Conservation (phyloP, 805 yeast genomes). For the Sugiyamaella boreocaroliniensis region DNA sequence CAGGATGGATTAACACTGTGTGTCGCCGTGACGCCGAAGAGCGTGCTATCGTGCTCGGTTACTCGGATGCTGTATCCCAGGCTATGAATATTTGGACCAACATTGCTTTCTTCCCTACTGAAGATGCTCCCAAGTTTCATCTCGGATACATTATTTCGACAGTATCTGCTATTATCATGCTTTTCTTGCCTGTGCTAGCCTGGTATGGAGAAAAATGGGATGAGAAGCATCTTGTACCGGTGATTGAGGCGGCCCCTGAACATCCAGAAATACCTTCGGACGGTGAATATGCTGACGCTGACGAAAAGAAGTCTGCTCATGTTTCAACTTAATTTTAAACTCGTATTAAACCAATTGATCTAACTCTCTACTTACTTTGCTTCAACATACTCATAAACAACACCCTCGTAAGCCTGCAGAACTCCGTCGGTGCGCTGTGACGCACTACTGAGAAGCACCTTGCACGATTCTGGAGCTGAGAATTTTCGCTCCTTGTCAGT, state of each 20-base stretch:
- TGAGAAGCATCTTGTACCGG: constrained; percentile 7
- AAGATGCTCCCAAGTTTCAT: constrained; percentile 36
- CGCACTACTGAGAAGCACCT: not conserved
- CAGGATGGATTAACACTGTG: constrained; percentile 38
- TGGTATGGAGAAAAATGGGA: constrained; percentile 29
- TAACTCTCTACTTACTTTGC: too few species aligned
- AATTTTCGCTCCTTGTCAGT: constrained; percentile 4
- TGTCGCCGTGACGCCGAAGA: constrained; percentile 31
- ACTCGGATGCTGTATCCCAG: constrained; percentile 35
- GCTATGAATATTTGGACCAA: constrained; percentile 43
- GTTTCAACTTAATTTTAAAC: not conserved
- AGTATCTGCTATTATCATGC: constrained; percentile 34
- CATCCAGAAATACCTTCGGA: not conserved
- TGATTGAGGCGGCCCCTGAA: not conserved
- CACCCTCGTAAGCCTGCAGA: constrained; percentile 6
- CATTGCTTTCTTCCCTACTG: constrained; percentile 39
- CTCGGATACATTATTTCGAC: constrained; percentile 35
- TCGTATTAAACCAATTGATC: too few species aligned
- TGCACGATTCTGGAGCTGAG: not conserved
- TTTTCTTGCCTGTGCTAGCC: constrained; percentile 31
- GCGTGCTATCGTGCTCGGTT: constrained; percentile 32
- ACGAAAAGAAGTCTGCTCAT: not conserved
- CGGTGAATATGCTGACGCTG: not conserved
- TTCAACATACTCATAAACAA: not conserved
- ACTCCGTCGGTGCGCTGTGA: constrained; percentile 1